Evolutionary conservation across 2,329 filamentous ascomycete species (phyloP).

Genomic region (Beauveria pseudobassiana): DNA sequence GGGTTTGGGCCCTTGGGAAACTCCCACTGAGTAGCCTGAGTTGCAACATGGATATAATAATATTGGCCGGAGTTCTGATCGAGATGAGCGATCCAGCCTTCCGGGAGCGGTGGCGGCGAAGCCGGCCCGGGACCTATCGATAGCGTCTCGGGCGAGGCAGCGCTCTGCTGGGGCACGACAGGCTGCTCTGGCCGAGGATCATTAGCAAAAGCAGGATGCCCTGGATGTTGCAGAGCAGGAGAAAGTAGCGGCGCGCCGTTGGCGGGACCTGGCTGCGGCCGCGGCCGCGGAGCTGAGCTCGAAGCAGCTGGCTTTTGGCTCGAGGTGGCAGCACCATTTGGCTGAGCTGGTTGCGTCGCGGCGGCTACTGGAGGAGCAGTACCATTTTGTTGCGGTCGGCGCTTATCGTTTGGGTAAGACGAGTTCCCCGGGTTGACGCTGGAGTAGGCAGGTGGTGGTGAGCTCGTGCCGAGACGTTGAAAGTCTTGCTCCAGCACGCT

Average conservation of each 20-base stretch:
- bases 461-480: conserved; percentile 71
- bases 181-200: conserved; percentile 55
- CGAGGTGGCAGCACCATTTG: conserved; percentile 18
- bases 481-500: conserved; percentile 82
- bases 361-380: conserved; percentile 16
- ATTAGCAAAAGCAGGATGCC: conserved; percentile 88
- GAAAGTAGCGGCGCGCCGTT: conserved; percentile 20
- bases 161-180: conserved; percentile 35
- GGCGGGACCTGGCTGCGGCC: conserved; percentile 25
- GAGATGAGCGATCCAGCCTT: conserved; percentile 96
- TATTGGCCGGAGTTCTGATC: conserved; percentile 96
- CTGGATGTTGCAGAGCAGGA: conserved; percentile 48
- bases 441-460: conserved; percentile 92
- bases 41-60: conserved; percentile 95
- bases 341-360: conserved; percentile 22
- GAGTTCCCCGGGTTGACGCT: conserved; percentile 55
- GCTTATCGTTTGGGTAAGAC: conserved; percentile 75
- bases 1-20: conserved; percentile 95
- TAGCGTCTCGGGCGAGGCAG: neutral
- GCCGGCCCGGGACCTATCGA: conserved; percentile 46
- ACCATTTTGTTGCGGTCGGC: conserved; percentile 36
- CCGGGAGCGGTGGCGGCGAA: conserved; percentile 86
- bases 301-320: conserved; percentile 13
- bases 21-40: conserved; percentile 96
- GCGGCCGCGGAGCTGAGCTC: conserved; percentile 17